phyloP scores from a whole-genome alignment of 1,284 basidiomycete genomes.

The Grifola frondosa region DNA sequence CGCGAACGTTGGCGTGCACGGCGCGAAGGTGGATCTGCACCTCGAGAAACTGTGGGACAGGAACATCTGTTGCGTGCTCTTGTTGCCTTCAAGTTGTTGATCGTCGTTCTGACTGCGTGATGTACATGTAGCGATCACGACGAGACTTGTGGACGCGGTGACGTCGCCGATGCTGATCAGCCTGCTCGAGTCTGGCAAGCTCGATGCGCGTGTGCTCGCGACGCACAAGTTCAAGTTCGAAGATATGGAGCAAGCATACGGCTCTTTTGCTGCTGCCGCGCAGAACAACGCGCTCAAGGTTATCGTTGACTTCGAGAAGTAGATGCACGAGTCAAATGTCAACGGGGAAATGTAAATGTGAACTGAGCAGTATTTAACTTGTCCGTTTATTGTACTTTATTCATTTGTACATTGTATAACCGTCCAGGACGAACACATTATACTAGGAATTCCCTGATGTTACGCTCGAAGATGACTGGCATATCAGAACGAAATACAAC shows the following conservation, averaged over 20 bases:
- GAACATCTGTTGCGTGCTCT: conserved; percentile 16
- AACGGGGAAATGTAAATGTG: no score
- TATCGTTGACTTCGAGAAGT: conserved; percentile 25
- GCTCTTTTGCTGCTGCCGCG: conserved; percentile 22
- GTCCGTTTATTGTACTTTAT: no score
- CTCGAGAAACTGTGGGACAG: conserved; percentile 28
- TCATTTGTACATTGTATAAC: no score
- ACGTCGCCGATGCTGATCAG: conserved; percentile 25
- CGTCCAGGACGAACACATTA: no score
- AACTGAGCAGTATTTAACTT: background rate
- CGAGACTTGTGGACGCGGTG: conserved; percentile 23
- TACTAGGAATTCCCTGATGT: no score
- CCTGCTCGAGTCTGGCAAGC: conserved; percentile 22
- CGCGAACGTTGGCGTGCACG: conserved; percentile 31
- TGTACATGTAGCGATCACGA: conserved; percentile 24
- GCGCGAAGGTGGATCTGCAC: conserved; percentile 25
- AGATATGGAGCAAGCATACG: conserved; percentile 23
- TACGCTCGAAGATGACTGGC: no score
- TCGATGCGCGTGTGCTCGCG: conserved; percentile 17
- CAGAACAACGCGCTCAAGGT: conserved; percentile 24
- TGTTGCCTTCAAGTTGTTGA: background rate
- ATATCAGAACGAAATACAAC: no score
- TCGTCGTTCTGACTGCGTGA: no score
- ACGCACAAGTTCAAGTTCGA: conserved; percentile 25
- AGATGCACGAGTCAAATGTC: no score